These are phyloP conservation scores for Neofusicoccum laricinum DNA, from an alignment of 2,329 filamentous ascomycete species.

Conservation along the genomic window DNA sequence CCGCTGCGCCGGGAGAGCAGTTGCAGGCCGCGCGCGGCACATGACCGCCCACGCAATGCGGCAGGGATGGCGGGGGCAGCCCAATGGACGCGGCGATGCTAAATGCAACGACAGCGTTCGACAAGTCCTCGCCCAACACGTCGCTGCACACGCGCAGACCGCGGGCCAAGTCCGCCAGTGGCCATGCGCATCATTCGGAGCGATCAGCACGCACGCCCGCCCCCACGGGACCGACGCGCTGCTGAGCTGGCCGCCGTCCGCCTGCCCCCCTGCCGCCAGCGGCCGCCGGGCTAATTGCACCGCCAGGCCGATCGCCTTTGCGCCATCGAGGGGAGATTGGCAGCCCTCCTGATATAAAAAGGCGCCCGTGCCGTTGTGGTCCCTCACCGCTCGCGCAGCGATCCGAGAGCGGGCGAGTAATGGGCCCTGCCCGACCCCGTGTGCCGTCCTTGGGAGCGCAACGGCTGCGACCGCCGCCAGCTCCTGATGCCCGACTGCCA, in stretches of 20 bases:
- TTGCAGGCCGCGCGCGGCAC: constrained; percentile 19
- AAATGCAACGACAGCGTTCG: constrained; percentile 17
- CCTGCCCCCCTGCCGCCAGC: background rate
- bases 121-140: constrained; percentile 17
- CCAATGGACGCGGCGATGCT: constrained; percentile 17
- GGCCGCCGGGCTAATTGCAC: constrained; percentile 5
- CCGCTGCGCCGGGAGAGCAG: background rate
- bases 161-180: constrained; percentile 6
- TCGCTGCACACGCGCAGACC: constrained; percentile 3
- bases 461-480: background rate
- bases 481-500: constrained; percentile 8
- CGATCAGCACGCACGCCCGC: constrained; percentile 12
- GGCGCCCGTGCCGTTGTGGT: background rate
- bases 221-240: constrained; percentile 9
- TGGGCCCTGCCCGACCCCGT: background rate
- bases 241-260: background rate
- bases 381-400: constrained; percentile 14
- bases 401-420: constrained; percentile 4
- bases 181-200: constrained; percentile 17
- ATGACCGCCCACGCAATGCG: constrained; percentile 27
- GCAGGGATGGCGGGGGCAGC: constrained; percentile 20
- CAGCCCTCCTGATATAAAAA: constrained; percentile 12
- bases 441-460: background rate
- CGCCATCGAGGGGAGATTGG: constrained; percentile 13
- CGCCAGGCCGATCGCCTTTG: constrained; percentile 6